Conservation (phyloP, 495 filamentous ascomycete species). For the Oleoguttula mirabilis region DNA sequence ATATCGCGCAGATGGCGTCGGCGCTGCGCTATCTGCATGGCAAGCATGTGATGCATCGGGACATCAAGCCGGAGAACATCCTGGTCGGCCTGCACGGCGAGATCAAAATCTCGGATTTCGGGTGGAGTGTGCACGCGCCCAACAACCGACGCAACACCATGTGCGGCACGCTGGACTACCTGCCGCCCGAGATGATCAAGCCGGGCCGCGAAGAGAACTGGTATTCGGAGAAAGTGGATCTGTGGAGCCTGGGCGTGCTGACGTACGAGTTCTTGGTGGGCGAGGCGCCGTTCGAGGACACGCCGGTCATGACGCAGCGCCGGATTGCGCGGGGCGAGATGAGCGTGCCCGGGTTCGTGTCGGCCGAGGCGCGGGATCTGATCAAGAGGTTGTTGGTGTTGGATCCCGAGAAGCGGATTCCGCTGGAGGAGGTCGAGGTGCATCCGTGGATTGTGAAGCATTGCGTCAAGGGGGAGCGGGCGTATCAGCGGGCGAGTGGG, state of each 20-base stretch:
- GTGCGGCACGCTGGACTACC: conserved; percentile 94
- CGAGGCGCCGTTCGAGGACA: conserved; percentile 94
- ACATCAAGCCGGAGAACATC: conserved; percentile 99
- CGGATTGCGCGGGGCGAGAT: conserved; percentile 85
- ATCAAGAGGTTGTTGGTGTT: conserved; percentile 90
- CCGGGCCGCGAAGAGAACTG: conserved; percentile 61
- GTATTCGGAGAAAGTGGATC: conserved; percentile 89
- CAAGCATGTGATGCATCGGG: conserved; percentile 96
- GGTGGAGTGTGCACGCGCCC: conserved; percentile 95
- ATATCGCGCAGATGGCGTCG: conserved; percentile 96
- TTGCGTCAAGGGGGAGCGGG: conserved; percentile 67
- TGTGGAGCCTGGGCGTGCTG: conserved; percentile 91
- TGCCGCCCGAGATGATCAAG: conserved; percentile 95
- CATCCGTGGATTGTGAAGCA: conserved; percentile 98
- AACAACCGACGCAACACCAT: conserved; percentile 90
- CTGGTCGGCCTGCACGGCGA: conserved; percentile 94
- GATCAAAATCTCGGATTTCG: conserved; percentile 97
- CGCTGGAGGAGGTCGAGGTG: conserved; percentile 74
- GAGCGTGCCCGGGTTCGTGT: conserved; percentile 81
- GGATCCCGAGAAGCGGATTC: conserved; percentile 85
- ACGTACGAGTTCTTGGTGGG: conserved; percentile 95
- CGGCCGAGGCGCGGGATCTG: conserved; percentile 78
- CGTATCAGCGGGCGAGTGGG: conserved; percentile 20
- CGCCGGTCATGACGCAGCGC: conserved; percentile 84
- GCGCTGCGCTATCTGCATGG: conserved; percentile 86